Base-by-base conservation (phyloP, 495 filamentous ascomycete species). In the Penicillium flavigenum region DNA sequence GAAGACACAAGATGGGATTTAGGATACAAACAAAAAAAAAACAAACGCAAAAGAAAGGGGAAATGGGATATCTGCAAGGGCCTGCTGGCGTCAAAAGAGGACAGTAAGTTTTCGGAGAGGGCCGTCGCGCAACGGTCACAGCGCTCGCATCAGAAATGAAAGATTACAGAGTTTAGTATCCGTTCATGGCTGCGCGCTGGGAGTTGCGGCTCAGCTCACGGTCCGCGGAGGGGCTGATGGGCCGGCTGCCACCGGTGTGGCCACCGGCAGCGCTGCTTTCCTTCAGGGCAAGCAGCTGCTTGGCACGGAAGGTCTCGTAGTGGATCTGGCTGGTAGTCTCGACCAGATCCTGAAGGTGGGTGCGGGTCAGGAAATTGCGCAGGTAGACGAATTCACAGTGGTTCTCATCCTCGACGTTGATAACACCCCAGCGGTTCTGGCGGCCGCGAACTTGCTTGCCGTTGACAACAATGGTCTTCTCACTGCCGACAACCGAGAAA, bases 321-420 rank as follows among this genome's bases (percentile, higher is more conserved):
- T 99, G 94, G 76, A 98, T 99, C 80, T 98, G 94, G 63, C 92
- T 96, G n/a, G 94, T 99, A 12, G 94, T 99, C 74, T 96, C 94
- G 74, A 99, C 97, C 55, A 99, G 85, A 66, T 99, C 94, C 80
- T 99, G 89, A 53, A 96, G 81, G 76, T 99, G 94, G 45, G 94
- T 92, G 71, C 93, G 87, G 68, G 90, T 96, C 57, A 99, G 83
- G 84, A 99, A 99, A 82, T 99, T 92, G 65, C 94, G 84, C 53
- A 99, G 84, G 73, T 94, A 96, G 66, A 98, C 88, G 69, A 99
- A 99, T 82, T 99, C 94, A 86, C 94, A 99, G 79, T 99, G 94
- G 76, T 86, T 95, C 80, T 98, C 94, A 63, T 99, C 92, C 79
- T 99, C 94, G 56, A 99, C 94, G 72, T 99, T 98, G 80, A 99